These are phyloP conservation scores for Umbelopsis isabellina DNA, from an alignment of 192 early-diverging fungal species.

Conservation along the genomic window DNA sequence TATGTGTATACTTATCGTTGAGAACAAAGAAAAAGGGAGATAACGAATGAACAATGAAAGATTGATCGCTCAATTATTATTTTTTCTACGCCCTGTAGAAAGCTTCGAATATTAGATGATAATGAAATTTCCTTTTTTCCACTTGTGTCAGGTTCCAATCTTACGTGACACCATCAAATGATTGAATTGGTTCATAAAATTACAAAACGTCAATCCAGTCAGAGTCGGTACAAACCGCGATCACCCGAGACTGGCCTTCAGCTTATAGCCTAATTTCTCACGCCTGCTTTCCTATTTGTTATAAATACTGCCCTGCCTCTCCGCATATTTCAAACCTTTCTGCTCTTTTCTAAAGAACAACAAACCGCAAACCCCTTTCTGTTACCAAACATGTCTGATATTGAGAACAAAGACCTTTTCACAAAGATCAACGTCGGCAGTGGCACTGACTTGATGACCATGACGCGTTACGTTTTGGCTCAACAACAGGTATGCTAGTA, in stretches of 20 bases:
- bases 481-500: conserved; percentile 70
- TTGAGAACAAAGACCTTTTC: conserved; percentile 14
- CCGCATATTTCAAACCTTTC: conserved; percentile 1
- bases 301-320: conserved; percentile 4
- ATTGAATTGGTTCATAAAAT: background rate
- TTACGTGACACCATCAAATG: too few relatives aligned
- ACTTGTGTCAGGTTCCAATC: too few relatives aligned
- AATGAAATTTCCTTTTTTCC: too few relatives aligned
- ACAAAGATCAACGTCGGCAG: conserved; percentile 37
- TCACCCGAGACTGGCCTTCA: background rate
- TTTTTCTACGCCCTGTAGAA: too few relatives aligned
- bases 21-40: too few relatives aligned
- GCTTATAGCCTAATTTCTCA: background rate
- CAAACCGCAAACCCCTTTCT: background rate
- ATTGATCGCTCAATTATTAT: too few relatives aligned
- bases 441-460: conserved; percentile 88
- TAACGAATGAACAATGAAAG: too few relatives aligned
- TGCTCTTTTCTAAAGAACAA: background rate
- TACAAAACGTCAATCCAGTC: background rate
- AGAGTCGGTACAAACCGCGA: conserved; percentile 5
- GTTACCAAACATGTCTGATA: background rate
- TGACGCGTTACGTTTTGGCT: conserved; percentile 90
- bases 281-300: background rate
- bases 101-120: too few relatives aligned
- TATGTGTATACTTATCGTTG: too few relatives aligned